Conservation (phyloP, 2,329 filamentous ascomycete genomes). For the Sporothrix variecibatus region DNA sequence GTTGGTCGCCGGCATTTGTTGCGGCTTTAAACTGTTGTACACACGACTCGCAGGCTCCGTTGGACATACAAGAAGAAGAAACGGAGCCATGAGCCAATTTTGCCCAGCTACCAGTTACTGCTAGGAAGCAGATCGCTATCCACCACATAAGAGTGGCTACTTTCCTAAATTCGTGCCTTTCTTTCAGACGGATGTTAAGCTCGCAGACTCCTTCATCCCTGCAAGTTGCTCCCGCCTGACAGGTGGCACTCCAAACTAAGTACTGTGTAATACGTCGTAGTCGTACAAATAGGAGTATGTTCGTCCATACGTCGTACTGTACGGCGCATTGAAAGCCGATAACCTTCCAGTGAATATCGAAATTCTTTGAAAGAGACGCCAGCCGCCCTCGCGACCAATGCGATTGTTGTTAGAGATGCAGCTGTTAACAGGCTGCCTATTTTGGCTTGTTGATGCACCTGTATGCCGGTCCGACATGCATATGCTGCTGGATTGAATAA, state of each 20-base stretch:
- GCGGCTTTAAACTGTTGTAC: background rate
- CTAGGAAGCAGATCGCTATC: slow-evolving; percentile 19
- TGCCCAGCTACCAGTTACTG: slow-evolving; percentile 1
- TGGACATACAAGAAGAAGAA: background rate
- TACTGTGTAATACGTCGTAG: too few species aligned
- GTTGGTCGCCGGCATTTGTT: background rate
- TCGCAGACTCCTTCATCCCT: background rate
- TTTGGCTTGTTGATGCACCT: background rate
- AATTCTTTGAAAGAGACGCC: background rate
- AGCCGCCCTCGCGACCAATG: background rate
- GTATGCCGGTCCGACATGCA: background rate
- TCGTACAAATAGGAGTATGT: too few species aligned
- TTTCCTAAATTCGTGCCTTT: background rate
- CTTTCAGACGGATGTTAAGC: background rate
- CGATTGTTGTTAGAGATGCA: background rate
- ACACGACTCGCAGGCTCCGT: background rate
- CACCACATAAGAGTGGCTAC: background rate
- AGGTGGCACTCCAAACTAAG: too few species aligned
- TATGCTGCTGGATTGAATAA: background rate
- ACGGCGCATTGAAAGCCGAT: background rate
- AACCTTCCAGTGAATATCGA: too few species aligned
- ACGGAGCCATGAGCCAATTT: background rate
- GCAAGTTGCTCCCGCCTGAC: background rate
- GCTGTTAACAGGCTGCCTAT: background rate
- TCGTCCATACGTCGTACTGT: too few species aligned